Percentiles rank a stretch among this genome's conserved stretches.
Conservation (phyloP, 1,284 basidiomycete species). For the Pterulicium gracile region DNA sequence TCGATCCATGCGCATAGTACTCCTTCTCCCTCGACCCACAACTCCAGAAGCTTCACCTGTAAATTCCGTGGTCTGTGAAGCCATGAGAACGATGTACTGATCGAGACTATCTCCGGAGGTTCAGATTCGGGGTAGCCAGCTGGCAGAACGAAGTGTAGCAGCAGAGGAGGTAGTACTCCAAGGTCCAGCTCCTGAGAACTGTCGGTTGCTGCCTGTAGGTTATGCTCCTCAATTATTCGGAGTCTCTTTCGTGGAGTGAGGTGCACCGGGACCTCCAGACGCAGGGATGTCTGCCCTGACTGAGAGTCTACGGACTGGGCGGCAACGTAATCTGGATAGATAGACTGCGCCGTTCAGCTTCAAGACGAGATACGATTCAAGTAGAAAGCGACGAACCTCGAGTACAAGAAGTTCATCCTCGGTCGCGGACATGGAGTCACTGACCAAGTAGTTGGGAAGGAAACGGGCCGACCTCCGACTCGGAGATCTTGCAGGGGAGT, state of each 20-base stretch:
- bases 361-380: background rate
- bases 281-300: background rate
- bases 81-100: background rate
- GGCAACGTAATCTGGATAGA: slow-evolving; percentile 3
- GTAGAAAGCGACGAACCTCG: background rate
- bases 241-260: background rate
- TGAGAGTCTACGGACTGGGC: background rate
- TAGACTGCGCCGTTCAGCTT: background rate
- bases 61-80: background rate
- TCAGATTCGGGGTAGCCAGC: background rate
- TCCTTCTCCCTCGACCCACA: background rate
- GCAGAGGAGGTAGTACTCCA: background rate
- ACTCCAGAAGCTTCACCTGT: background rate
- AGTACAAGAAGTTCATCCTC: background rate
- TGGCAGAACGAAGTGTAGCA: background rate
- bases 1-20: background rate
- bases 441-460: too few relatives aligned
- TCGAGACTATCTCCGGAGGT: background rate
- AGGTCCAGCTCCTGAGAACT: background rate
- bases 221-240: background rate
- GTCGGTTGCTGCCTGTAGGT: background rate
- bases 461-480: too few relatives aligned
- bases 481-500: too few relatives aligned
- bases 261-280: background rate
- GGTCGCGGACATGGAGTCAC: too few relatives aligned